Evolutionary conservation across 2,329 filamentous ascomycete species (phyloP).

Genomic region (Talaromyces piceae): DNA sequence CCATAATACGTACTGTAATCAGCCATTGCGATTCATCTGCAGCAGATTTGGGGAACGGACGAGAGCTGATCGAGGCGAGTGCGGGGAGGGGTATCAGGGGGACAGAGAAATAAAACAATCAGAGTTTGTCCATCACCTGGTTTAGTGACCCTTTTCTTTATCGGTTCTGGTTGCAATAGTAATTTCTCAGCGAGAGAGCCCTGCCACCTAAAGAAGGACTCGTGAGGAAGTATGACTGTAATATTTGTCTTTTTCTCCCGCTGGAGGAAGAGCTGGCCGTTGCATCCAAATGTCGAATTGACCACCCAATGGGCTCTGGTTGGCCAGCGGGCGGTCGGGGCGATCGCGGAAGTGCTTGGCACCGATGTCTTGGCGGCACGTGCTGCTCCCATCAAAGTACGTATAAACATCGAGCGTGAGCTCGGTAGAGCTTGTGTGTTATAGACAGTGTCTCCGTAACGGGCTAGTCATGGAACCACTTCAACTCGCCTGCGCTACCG

Average conservation of each 20-base stretch:
- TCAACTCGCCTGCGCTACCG: too few relatives aligned
- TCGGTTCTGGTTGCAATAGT: neutral
- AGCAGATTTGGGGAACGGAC: slow-evolving; percentile 8
- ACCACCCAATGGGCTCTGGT: slow-evolving; percentile 24
- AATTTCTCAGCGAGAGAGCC: slow-evolving; percentile 2
- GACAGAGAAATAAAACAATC: slow-evolving; percentile 1
- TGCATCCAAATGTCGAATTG: slow-evolving; percentile 17
- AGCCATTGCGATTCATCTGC: slow-evolving; percentile 33
- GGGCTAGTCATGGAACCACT: too few relatives aligned
- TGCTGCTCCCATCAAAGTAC: neutral
- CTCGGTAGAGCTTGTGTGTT: too few relatives aligned
- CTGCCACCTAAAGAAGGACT: slow-evolving; percentile 2
- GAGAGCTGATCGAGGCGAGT: slow-evolving; percentile 2
- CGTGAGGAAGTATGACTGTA: neutral
- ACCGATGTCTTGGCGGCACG: slow-evolving; percentile 7
- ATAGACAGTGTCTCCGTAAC: too few relatives aligned
- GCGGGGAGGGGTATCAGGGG: slow-evolving; percentile 7
- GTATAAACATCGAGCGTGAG: too few relatives aligned
- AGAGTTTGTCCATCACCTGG: slow-evolving; percentile 11
- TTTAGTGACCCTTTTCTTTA: neutral
- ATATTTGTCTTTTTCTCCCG: slow-evolving; percentile 1
- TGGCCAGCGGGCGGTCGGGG: slow-evolving; percentile 7
- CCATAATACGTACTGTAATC: slow-evolving; percentile 36
- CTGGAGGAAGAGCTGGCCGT: neutral
- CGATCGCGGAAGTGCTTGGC: slow-evolving; percentile 21